A percentile compares a stretch with the other conserved stretches of the same genome.
These are phyloP conservation scores for Raphanus sativus DNA, from an alignment of 345 rosid species.

Conservation along the genomic window DNA sequence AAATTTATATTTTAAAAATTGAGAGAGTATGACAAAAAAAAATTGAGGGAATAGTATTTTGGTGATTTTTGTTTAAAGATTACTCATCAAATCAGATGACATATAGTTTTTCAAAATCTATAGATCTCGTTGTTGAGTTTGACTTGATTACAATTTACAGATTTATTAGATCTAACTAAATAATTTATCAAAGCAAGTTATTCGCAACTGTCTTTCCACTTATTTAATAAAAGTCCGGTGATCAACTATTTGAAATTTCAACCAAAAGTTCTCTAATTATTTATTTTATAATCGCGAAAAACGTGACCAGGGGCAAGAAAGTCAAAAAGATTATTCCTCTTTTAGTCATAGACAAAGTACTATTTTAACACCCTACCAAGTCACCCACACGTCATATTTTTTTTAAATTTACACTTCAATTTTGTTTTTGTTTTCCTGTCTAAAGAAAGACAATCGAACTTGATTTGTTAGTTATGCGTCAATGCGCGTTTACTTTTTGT, in stretches of 20 bases:
- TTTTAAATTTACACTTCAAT: background rate
- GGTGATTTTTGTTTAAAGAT: too few relatives aligned
- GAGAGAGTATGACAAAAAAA: too few relatives aligned
- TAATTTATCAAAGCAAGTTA: background rate
- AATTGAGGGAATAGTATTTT: too few relatives aligned
- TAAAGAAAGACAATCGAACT: background rate
- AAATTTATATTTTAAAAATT: too few relatives aligned
- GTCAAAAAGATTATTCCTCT: background rate
- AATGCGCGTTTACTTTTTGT: conserved; percentile 2
- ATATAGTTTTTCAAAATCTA: too few relatives aligned
- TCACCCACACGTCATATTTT: conserved; percentile 7
- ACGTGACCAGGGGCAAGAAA: conserved; percentile 10
- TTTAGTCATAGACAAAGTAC: background rate
- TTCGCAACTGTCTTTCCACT: too few relatives aligned
- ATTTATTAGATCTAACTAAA: too few relatives aligned
- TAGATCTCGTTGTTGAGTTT: too few relatives aligned
- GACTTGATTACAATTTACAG: too few relatives aligned
- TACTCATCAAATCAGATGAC: too few relatives aligned
- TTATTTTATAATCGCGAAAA: background rate
- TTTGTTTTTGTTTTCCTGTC: background rate
- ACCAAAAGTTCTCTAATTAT: background rate
- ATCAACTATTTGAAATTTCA: too few relatives aligned
- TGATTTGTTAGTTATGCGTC: background rate
- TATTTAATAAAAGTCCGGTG: background rate
- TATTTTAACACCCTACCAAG: background rate